Conservation (phyloP, 2,329 filamentous ascomycete genomes). For the Aspergillus sp. region DNA sequence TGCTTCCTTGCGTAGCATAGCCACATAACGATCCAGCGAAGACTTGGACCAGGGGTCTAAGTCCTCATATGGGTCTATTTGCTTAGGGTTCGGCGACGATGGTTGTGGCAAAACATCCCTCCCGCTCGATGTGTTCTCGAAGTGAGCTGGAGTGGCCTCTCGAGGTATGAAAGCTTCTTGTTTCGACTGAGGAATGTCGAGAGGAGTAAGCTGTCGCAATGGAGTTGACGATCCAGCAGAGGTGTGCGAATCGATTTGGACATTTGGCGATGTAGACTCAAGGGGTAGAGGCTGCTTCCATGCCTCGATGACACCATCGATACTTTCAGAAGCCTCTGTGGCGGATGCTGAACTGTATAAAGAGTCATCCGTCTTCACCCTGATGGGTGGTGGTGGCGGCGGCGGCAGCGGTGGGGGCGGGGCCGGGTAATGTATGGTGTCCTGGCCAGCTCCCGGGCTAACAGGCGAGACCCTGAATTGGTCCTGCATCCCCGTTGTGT, state of each 20-base stretch:
- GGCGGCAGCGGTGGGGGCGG: not conserved
- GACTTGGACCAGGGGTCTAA: conserved; percentile 59
- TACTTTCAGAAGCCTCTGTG: conserved; percentile 34
- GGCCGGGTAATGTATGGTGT: conserved; percentile 1
- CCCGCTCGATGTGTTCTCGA: conserved; percentile 2
- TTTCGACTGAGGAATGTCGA: conserved; percentile 12
- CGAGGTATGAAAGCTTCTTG: conserved; percentile 6
- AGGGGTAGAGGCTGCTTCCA: conserved; percentile 39
- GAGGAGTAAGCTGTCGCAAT: conserved; percentile 12
- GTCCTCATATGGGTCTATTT: conserved; percentile 50
- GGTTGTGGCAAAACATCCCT: conserved; percentile 3
- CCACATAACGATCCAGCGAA: conserved; percentile 54
- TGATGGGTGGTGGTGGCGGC: conserved; percentile 15
- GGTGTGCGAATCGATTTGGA: conserved; percentile 9
- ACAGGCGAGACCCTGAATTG: conserved; percentile 19
- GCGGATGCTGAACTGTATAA: conserved; percentile 25
- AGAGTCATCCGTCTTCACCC: conserved; percentile 32
- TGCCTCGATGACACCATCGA: conserved; percentile 46
- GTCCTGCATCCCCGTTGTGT: not conserved
- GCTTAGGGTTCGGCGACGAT: conserved; percentile 15
- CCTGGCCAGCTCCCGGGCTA: conserved; percentile 22
- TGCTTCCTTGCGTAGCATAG: conserved; percentile 55
- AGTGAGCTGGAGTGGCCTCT: conserved; percentile 1
- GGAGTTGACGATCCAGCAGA: conserved; percentile 11
- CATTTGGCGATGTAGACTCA: conserved; percentile 15